Evolutionary conservation across 202 grass and related monocot species (phyloP), one percentile per base, ranked within the genome.

Genomic region (Elaeis oleifera): DNA sequence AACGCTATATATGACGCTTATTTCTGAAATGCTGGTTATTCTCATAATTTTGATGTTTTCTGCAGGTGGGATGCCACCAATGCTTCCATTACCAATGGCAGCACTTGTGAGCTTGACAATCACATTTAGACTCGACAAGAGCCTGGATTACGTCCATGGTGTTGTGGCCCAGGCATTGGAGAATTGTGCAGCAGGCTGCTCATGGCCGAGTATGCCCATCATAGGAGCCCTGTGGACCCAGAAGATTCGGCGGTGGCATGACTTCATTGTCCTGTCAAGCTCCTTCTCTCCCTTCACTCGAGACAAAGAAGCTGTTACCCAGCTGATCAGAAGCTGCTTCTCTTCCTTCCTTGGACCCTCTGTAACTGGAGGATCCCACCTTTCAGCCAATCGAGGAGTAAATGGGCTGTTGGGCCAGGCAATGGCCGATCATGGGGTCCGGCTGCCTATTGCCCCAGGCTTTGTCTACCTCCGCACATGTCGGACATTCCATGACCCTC

Each of bases 241-340:
- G 19, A 67, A 67, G 49, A 51, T 54, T 23, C 50, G 64, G 54
- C 53, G 64, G 51, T 67, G 64, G 64, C 64, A 68, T 56, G 64
- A 68, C 26, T 68, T 68, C 18, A 68, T 68, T 32, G 64, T 68
- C 23, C 18, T 54, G 3, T 68, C 64, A 3, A 55, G 51, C 8
- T 36, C 51, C 29, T 51, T 26, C 4, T 68, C 64, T 32, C 64
- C 64, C 24, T 68, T 68, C 24, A 54, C 51, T 36, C 13, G 51
- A 16, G 64, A 68, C 7, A 67, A 68, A 21, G 51, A 68, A 6
- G 51, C 64, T 21, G 51, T 68, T 28, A 23, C 51, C 5, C 64
- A 68, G 26, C 64, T 68, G 25, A 68, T 68, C 16, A 53, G 51
- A 31, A 68, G 64, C 51, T 68, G 64, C 50, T 68, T 68, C 64